Evolutionary conservation across 1,284 basidiomycete species (phyloP), one percentile per base, ranked within the genome.

Genomic region (Cutaneotrichosporon cutaneum): DNA sequence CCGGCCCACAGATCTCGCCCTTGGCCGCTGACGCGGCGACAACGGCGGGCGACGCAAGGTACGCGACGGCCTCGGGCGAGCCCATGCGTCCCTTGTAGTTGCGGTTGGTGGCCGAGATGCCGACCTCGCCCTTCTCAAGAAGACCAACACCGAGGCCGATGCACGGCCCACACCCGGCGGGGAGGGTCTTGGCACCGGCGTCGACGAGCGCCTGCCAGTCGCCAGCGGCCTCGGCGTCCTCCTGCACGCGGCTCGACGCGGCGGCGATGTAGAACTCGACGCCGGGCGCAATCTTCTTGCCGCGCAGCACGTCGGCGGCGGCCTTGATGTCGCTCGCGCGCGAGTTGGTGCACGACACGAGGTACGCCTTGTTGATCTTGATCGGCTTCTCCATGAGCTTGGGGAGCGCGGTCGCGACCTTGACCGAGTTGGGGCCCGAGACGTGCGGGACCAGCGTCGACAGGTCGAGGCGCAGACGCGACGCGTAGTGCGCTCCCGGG

Each of bases 81-180:
- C 95, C 95, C 95, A 99, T 99, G 11, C 95, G 84, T 6, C 95
- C 95, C 82, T 99, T 99, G 82, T 98, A 99, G 76, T 99, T 99
- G 76, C 95, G 84, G 81, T 99, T 99, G 14, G 95, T 99, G 7
- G 96, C 95, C 70, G 91, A 94, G 76, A 99, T 99, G 0, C 95
- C 95, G 2, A 89, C 88, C 80, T 99, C 85, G 4, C 95, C 95
- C 72, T 98, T 94, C 76, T 97, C 88, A 26, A 99, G 82, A 58
- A 99, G 81, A 16, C 96, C 96, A 1, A 88, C 88, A 4, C 95
- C 95, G 6, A 99, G 84, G 24, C 96, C 96, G 66, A 99, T 99
- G 78, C 96, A 99, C 0, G 95, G 95, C 0, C 95, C 96, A 74
- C 96, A 99, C 1, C 95, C 96, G 0, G 95, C 90, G 7, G 96